Evolutionary conservation across 352 stramenopile genomes (phyloP).

Genomic region (Pythium aquatile): DNA sequence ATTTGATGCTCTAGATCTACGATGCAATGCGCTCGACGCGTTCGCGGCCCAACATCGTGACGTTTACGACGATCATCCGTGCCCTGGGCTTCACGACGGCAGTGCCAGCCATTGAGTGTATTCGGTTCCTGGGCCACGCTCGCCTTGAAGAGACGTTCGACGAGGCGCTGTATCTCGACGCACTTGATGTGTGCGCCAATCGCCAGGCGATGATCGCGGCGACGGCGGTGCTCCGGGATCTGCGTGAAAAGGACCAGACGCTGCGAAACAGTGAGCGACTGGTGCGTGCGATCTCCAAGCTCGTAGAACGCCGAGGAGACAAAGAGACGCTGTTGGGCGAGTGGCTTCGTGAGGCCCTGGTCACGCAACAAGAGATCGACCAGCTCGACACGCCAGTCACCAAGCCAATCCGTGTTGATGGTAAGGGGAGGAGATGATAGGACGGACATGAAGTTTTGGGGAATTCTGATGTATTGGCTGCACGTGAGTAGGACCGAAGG

Average conservation of each 20-base stretch:
- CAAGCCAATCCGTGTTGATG: not conserved
- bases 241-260: slow-evolving; percentile 32
- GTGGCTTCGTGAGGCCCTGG: slow-evolving; percentile 36
- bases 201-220: slow-evolving; percentile 39
- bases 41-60: slow-evolving; percentile 73
- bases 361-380: slow-evolving; percentile 39
- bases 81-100: slow-evolving; percentile 40
- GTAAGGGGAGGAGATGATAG: not conserved
- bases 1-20: slow-evolving; percentile 38
- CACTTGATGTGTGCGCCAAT: slow-evolving; percentile 49
- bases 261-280: slow-evolving; percentile 49
- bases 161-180: slow-evolving; percentile 58
- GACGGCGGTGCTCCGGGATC: slow-evolving; percentile 35
- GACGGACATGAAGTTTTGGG: no score
- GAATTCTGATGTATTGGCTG: slow-evolving; percentile 1
- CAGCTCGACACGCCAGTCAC: slow-evolving; percentile 9
- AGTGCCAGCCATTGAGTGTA: slow-evolving; percentile 35
- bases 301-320: slow-evolving; percentile 34
- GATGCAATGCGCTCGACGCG: slow-evolving; percentile 58
- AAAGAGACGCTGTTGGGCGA: slow-evolving; percentile 34
- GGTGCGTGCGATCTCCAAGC: slow-evolving; percentile 39
- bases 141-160: slow-evolving; percentile 54
- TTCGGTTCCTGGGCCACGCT: slow-evolving; percentile 49
- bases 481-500: slow-evolving; percentile 32
- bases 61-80: slow-evolving; percentile 68